phyloP scores from a whole-genome alignment of 352 stramenopile genomes.

The Elongisporangium undulatum region DNA sequence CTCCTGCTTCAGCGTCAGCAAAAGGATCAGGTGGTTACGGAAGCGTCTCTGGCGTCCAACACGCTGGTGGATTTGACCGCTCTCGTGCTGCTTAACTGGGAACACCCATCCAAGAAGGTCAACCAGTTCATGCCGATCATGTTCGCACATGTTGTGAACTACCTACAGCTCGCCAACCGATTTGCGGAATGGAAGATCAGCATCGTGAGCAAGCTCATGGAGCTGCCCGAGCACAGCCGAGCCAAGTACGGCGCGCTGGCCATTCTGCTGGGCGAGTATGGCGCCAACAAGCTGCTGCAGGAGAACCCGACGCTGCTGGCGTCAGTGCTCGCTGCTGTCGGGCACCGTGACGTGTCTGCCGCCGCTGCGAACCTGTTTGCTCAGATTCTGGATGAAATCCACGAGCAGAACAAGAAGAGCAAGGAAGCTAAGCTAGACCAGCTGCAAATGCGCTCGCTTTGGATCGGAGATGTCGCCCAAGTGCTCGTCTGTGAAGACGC shows the following conservation, averaged over 20 bases:
- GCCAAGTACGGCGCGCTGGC: slow-evolving; percentile 65
- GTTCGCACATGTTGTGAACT: slow-evolving; percentile 70
- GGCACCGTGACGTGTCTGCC: slow-evolving; percentile 67
- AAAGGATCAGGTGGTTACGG: slow-evolving; percentile 3
- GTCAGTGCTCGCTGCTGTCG: slow-evolving; percentile 55
- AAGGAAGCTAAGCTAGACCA: slow-evolving; percentile 18
- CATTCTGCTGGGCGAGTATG: slow-evolving; percentile 46
- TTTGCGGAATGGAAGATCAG: slow-evolving; percentile 45
- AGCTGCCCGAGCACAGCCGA: slow-evolving; percentile 53
- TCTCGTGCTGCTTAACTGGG: slow-evolving; percentile 74
- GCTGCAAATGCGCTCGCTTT: slow-evolving; percentile 33
- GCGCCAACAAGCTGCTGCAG: slow-evolving; percentile 34
- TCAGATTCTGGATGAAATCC: slow-evolving; percentile 52
- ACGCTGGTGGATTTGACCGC: slow-evolving; percentile 51
- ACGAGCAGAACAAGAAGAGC: slow-evolving; percentile 18
- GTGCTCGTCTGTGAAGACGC: slow-evolving; percentile 46
- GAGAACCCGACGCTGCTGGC: slow-evolving; percentile 44
- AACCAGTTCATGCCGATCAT: slow-evolving; percentile 86
- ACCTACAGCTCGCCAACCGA: slow-evolving; percentile 31
- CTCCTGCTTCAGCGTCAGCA: slow-evolving; percentile 36
- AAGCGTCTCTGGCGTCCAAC: slow-evolving; percentile 10
- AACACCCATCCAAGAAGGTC: slow-evolving; percentile 80
- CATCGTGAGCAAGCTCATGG: slow-evolving; percentile 45
- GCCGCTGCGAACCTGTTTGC: slow-evolving; percentile 68
- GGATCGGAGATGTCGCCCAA: slow-evolving; percentile 50